Evolutionary conservation across 352 stramenopile species (phyloP).

Genomic region (Discostella stelligera): DNA sequence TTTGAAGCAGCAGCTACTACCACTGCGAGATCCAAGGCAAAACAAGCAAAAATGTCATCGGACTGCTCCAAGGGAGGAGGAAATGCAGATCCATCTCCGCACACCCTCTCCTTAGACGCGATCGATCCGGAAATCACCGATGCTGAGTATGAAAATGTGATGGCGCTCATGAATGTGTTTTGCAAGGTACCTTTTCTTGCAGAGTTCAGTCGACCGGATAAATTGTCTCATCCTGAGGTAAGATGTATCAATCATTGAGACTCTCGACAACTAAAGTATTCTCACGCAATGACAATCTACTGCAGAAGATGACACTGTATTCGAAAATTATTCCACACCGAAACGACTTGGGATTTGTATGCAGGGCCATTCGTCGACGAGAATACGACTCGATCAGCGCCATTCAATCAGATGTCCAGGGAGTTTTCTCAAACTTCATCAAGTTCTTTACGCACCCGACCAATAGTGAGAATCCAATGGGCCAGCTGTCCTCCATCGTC

Average conservation of each 20-base stretch:
- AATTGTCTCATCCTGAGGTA: conserved; percentile 79
- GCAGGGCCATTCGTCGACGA: conserved; percentile 62
- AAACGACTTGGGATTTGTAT: conserved; percentile 75
- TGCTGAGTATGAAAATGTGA: conserved; percentile 70
- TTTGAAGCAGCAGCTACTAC: no score
- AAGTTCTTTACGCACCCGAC: conserved; percentile 74
- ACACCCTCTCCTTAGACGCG: conserved; percentile 60
- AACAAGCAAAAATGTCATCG: not conserved
- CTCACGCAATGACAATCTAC: conserved; percentile 4
- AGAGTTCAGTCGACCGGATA: conserved; percentile 79
- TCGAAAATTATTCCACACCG: conserved; percentile 77
- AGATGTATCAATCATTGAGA: conserved; percentile 29
- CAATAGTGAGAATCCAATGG: conserved; percentile 72
- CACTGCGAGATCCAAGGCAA: no score
- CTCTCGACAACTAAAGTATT: no score
- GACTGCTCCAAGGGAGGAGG: not conserved
- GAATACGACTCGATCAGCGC: conserved; percentile 67
- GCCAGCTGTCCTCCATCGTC: conserved; percentile 73
- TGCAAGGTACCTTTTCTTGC: conserved; percentile 76
- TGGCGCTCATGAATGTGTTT: conserved; percentile 75
- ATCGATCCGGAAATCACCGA: conserved; percentile 56
- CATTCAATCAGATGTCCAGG: conserved; percentile 77
- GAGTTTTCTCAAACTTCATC: conserved; percentile 79
- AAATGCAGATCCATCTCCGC: conserved; percentile 14
- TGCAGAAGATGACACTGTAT: conserved; percentile 69